Conservation (phyloP, 108 stramenopile genomes). For the Pseudonitzschia delicatissima region DNA sequence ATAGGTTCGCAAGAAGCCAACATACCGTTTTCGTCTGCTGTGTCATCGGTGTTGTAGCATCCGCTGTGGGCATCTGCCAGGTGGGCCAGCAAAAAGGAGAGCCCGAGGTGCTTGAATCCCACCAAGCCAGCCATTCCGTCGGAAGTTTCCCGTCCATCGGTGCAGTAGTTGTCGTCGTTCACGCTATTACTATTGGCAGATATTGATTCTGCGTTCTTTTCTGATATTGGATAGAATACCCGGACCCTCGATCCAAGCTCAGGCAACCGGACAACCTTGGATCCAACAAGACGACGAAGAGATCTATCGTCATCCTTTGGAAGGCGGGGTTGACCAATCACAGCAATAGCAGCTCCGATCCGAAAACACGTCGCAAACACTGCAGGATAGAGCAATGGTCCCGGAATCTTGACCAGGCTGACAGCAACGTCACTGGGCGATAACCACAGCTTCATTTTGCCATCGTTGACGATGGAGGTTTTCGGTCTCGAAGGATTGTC, state of each 20-base stretch:
- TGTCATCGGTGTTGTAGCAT: neutral
- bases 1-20: neutral
- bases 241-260: neutral
- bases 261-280: neutral
- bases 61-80: neutral
- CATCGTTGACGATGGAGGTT: neutral
- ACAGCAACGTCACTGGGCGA: neutral
- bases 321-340: neutral
- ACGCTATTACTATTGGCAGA: neutral
- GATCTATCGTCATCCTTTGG: neutral
- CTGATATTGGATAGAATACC: neutral
- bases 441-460: neutral
- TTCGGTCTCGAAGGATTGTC: neutral
- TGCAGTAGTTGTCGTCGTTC: neutral
- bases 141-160: conserved; percentile 2
- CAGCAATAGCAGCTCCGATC: conserved; percentile 2
- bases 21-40: neutral
- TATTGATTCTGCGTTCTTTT: neutral
- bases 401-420: neutral
- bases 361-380: neutral
- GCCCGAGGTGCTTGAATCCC: neutral
- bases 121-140: neutral
- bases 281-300: neutral
- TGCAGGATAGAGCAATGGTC: neutral
- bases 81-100: conserved; percentile 1